A percentile compares a stretch with the other conserved stretches of the same genome.
phyloP scores from a whole-genome alignment of 257 asterid genomes.

The Primulina eburnea region DNA sequence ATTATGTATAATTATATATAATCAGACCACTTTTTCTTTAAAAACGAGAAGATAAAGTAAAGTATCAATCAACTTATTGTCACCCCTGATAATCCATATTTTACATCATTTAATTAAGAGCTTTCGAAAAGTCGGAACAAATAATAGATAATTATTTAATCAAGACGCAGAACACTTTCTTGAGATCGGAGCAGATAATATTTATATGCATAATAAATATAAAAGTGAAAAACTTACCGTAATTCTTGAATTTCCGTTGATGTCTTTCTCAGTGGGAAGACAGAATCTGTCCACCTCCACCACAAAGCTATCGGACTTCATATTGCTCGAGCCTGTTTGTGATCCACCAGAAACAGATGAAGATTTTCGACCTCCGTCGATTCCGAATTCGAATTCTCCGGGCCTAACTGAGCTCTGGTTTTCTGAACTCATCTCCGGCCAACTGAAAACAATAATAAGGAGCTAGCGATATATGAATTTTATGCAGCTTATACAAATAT shows the following conservation, averaged over 20 bases:
- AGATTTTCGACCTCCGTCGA: constrained; percentile 31
- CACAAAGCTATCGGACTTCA: constrained; percentile 51
- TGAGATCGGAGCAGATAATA: neutral
- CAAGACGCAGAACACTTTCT: neutral
- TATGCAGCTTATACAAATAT: neutral
- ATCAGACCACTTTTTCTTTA: too few species aligned
- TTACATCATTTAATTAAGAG: neutral
- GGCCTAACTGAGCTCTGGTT: constrained; percentile 25
- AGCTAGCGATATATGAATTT: neutral
- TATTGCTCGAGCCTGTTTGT: constrained; percentile 15
- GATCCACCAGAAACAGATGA: constrained; percentile 33
- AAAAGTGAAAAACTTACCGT: constrained; percentile 35
- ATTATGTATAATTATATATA: neutral
- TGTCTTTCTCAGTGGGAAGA: constrained; percentile 48
- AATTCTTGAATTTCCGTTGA: constrained; percentile 53
- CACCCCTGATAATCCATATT: neutral
- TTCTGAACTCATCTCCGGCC: constrained; percentile 32
- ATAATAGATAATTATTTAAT: neutral
- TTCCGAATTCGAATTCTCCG: constrained; percentile 34
- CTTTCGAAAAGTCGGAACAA: neutral
- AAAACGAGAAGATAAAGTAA: neutral
- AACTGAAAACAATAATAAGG: constrained; percentile 26
- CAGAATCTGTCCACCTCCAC: constrained; percentile 70
- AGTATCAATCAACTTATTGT: neutral
- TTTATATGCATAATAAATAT: neutral